Percentiles rank a stretch among this genome's conserved stretches.
phyloP scores from a whole-genome alignment of 257 asterid genomes.

The Lantana camara region DNA sequence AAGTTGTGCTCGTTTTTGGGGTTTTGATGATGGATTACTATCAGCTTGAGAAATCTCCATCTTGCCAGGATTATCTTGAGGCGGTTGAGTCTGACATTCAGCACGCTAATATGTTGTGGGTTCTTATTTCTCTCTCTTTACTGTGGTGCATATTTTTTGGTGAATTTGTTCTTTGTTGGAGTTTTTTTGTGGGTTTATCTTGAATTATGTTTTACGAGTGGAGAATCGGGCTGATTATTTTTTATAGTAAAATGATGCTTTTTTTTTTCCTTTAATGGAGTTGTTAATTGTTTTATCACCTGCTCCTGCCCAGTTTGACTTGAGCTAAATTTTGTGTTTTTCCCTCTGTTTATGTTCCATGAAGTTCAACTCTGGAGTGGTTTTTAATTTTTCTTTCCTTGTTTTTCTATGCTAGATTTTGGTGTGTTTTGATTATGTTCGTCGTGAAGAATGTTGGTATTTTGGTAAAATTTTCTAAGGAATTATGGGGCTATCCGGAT shows the following conservation, averaged over 20 bases:
- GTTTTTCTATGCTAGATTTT: neutral
- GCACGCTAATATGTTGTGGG: slow-evolving; percentile 62
- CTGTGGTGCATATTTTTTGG: neutral
- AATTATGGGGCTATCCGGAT: neutral
- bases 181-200: neutral
- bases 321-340: neutral
- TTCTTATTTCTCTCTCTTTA: slow-evolving; percentile 20
- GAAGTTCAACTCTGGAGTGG: neutral
- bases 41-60: slow-evolving; percentile 44
- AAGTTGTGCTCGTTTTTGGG: slow-evolving; percentile 16
- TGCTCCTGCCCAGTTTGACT: slow-evolving; percentile 12
- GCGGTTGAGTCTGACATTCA: slow-evolving; percentile 55
- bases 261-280: neutral
- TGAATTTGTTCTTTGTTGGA: neutral
- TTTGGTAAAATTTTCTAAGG: neutral
- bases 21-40: slow-evolving; percentile 41
- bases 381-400: neutral
- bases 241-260: neutral
- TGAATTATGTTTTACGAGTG: neutral
- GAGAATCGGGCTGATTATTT: neutral
- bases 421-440: too few species aligned
- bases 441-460: neutral
- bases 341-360: neutral
- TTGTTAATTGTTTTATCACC: neutral
- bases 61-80: slow-evolving; percentile 51